These are phyloP conservation scores for Yamadazyma tumulicola DNA, from an alignment of 805 yeast genomes.

Conservation along the genomic window DNA sequence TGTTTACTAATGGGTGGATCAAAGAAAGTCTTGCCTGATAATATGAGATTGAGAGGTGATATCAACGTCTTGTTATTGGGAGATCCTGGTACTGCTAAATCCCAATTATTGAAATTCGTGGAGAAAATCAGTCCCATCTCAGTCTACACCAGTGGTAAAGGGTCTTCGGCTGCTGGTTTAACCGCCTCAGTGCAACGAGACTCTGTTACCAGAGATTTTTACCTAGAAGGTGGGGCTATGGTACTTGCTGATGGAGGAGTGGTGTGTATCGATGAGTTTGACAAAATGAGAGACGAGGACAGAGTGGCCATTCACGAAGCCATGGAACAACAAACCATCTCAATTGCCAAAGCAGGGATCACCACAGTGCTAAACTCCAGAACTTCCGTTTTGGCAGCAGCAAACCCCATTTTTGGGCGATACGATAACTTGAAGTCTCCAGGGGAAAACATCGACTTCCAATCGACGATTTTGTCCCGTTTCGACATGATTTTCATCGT, in stretches of 20 bases:
- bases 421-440: conserved; percentile 95
- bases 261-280: conserved; percentile 98
- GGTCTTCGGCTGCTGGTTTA: conserved; percentile 99
- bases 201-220: conserved; percentile 81
- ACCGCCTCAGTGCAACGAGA: conserved; percentile 98
- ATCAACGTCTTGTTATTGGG: conserved; percentile 90
- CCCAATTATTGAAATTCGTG: conserved; percentile 91
- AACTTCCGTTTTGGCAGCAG: conserved; percentile 96
- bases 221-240: conserved; percentile 99
- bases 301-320: conserved; percentile 99
- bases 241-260: conserved; percentile 99
- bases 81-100: conserved; percentile 99
- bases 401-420: conserved; percentile 95
- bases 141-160: conserved; percentile 97
- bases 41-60: conserved; percentile 95
- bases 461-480: conserved; percentile 92
- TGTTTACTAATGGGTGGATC: conserved; percentile 95
- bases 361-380: conserved; percentile 95
- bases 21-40: conserved; percentile 87
- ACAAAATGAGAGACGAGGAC: conserved; percentile 98
- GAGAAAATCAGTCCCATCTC: conserved; percentile 94
- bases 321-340: conserved; percentile 99
- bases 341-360: conserved; percentile 98
- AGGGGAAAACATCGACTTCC: conserved; percentile 97
- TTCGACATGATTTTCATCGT: conserved; percentile 98